These are phyloP conservation scores for Sicyos edulis DNA, from an alignment of 306 rosid species.

Conservation along the genomic window DNA sequence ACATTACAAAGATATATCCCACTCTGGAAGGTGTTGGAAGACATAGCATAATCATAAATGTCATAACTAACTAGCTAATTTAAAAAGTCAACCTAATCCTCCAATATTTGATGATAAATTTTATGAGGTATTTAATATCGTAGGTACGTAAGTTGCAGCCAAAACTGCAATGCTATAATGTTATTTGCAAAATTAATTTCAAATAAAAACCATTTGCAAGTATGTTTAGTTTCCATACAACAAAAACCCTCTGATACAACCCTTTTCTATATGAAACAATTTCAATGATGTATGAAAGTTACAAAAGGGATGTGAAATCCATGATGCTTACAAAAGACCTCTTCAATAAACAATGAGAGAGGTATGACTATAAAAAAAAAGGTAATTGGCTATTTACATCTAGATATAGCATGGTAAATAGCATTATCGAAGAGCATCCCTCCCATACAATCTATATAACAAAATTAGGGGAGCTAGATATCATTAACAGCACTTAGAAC, in stretches of 20 bases:
- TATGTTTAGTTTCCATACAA: not conserved
- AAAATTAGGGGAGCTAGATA: conserved; percentile 7
- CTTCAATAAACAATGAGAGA: too few relatives aligned
- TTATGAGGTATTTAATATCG: not conserved
- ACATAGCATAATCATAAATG: not conserved
- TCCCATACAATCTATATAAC: not conserved
- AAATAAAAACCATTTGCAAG: conserved; percentile 2
- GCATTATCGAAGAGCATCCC: too few relatives aligned
- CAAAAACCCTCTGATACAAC: not conserved
- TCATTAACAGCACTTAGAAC: conserved; percentile 22
- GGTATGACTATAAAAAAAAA: too few relatives aligned
- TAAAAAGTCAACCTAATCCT: not conserved
- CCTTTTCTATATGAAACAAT: not conserved
- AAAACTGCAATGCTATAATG: not conserved
- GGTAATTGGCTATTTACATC: too few relatives aligned
- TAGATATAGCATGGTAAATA: too few relatives aligned
- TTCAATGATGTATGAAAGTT: too few relatives aligned
- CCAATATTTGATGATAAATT: not conserved
- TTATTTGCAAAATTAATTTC: not conserved
- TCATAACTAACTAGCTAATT: not conserved
- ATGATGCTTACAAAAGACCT: too few relatives aligned
- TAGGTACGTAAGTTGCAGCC: not conserved
- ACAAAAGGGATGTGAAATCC: too few relatives aligned
- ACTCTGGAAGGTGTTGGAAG: not conserved
- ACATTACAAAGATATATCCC: not conserved